phyloP scores from a whole-genome alignment of 1,284 basidiomycete species.

The Melampsora americana region DNA sequence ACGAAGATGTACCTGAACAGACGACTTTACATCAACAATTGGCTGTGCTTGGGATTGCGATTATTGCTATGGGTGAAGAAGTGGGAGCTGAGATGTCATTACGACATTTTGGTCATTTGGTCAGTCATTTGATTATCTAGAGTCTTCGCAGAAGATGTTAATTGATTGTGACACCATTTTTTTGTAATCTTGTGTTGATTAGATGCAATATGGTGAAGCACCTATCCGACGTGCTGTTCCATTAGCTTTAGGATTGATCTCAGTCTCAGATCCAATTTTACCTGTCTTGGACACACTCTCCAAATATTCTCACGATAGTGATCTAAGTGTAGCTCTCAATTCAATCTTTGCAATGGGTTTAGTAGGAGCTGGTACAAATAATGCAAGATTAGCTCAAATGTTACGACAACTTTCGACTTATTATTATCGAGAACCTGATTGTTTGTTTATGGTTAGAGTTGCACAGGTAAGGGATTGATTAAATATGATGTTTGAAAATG shows the following conservation, averaged over 20 bases:
- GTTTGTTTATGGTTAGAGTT: slow-evolving; percentile 92
- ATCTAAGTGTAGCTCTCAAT: slow-evolving; percentile 90
- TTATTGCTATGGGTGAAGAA: slow-evolving; percentile 98
- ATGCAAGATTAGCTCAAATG: slow-evolving; percentile 96
- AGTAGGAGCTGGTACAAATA: slow-evolving; percentile 96
- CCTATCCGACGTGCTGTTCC: slow-evolving; percentile 90
- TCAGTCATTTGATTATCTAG: slow-evolving; percentile 6
- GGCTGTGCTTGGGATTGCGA: slow-evolving; percentile 86
- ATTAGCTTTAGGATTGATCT: slow-evolving; percentile 88
- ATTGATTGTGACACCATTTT: not conserved
- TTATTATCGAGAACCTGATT: slow-evolving; percentile 96
- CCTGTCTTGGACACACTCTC: slow-evolving; percentile 93
- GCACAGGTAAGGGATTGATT: slow-evolving; percentile 64
- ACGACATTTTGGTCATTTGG: slow-evolving; percentile 85
- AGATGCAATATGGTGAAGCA: slow-evolving; percentile 96
- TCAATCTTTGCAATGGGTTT: slow-evolving; percentile 99
- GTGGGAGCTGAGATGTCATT: slow-evolving; percentile 95
- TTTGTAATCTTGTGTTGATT: not conserved
- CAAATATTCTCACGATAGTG: slow-evolving; percentile 99
- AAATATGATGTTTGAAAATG: no score
- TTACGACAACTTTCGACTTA: slow-evolving; percentile 91
- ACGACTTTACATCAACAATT: slow-evolving; percentile 88
- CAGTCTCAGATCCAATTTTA: slow-evolving; percentile 93
- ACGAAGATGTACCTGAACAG: slow-evolving; percentile 61
- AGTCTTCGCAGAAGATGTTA: not conserved